Percentiles rank a stretch among this genome's conserved stretches.
phyloP scores from a whole-genome alignment of 2,329 filamentous ascomycete species.

The Fusarium sp. region DNA sequence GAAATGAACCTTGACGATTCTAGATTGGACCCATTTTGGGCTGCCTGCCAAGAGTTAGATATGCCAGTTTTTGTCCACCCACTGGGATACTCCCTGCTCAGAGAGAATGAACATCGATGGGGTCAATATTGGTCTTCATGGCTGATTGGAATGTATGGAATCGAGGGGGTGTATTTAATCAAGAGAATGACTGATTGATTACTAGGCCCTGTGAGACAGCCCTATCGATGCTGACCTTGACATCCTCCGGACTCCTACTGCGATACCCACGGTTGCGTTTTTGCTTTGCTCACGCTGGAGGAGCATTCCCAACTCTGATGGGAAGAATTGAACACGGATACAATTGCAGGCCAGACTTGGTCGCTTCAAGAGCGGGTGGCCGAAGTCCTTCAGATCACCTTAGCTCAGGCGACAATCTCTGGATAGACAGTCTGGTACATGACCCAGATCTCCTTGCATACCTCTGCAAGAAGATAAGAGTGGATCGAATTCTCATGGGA shows the following conservation, averaged over 20 bases:
- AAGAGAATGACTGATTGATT: accelerated
- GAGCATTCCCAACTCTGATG: background rate
- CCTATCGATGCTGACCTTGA: background rate
- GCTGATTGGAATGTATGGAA: background rate
- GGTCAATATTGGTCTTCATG: background rate
- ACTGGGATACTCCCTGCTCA: background rate
- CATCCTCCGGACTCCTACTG: background rate
- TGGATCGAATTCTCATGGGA: background rate
- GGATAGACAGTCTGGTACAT: background rate
- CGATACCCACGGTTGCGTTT: background rate
- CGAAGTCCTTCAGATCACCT: background rate
- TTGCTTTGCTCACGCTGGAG: background rate
- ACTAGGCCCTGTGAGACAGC: background rate
- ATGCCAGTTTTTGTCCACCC: background rate
- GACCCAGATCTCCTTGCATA: background rate
- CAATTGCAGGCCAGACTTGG: background rate
- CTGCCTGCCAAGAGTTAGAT: background rate
- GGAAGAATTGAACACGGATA: background rate
- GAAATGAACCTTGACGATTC: background rate
- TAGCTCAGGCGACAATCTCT: background rate
- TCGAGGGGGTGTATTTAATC: too few relatives aligned
- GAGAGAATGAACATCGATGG: background rate
- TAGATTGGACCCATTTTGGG: background rate
- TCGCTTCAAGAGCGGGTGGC: background rate
- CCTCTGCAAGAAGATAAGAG: background rate